Base-by-base conservation (phyloP, 2,329 filamentous ascomycete genomes). In the Stemphylium vesicarium region DNA sequence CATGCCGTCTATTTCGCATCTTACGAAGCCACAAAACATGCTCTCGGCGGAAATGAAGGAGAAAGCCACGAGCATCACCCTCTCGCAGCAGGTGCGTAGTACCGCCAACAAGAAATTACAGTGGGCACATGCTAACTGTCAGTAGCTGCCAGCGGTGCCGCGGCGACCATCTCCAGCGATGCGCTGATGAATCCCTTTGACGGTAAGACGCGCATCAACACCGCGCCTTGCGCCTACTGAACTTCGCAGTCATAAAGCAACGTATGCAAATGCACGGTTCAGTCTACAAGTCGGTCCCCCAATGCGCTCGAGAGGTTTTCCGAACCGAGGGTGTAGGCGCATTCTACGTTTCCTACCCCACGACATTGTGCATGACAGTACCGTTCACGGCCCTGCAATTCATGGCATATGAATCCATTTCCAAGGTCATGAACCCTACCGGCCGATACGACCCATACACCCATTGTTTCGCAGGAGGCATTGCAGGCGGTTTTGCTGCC, bases 111-210 rank as follows among this genome's bases (percentile, higher is more conserved):
- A 16, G 20, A 22, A 29, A 32, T 22, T 10, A 15, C 20, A 24
- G 24, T 16, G 42, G 15, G 24, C 47, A 56, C 54, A 57, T 52
- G 64, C 78, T 83, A 65, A 81, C 70, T 38, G 22, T 50, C 43
- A 53, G 54, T 73, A 96, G 95, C 92, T 59, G 89, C 92, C 60
- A 96, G 92, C 73, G 95, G 95, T 78, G 94, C 95, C 57, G 91
- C 91, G 68, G 95, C 95, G 62, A 98, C 95, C 7, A 97, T 98
- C 75, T 91, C 94, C 32, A 97, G 93, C 75, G 95, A 99, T 81
- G 95, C 95, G 50, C 86, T 99, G 64, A 99, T 99, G 95, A 99
- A 98, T 74, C 95, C 95, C 18, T 99, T 99, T 75, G 95, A 99
- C 80, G 92, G 92, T 96, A 84, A 70, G 85, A 73, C 53, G 24